Evolutionary conservation across 2,329 filamentous ascomycete species (phyloP), one percentile per base, ranked within the genome.

Genomic region (Ceratocystis albifundus): DNA sequence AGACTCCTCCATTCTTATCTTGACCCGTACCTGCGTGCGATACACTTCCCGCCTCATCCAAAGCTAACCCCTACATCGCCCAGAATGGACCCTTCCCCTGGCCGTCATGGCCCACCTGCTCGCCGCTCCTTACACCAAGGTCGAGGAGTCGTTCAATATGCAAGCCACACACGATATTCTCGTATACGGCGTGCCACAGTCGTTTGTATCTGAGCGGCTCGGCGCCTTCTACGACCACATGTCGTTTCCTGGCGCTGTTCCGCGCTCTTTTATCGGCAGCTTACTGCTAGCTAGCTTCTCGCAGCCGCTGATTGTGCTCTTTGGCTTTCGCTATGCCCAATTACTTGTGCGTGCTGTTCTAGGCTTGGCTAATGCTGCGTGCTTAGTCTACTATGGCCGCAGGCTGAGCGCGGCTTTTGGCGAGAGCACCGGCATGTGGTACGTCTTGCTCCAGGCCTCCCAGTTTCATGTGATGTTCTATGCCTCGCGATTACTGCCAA

Each of bases 81-180:
- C 61, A 70, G 69, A 70, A 61, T 72, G 85, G 69, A 76, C 86
- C 62, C 78, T 91, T 67, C 88, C 89, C 0, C 74, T 80, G 1
- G 73, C 87, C 44, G 80, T 89, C 71, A 74, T 88, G 67, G 66
- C 88, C 65, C 89, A 96, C 75, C 84, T 96, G 66, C 72, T 85
- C 69, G 74, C 85, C 28, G 85, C 92, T 10, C 94, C 94, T 0
- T 93, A 95, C 78, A 96, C 92, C 67, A 99, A 99, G 76, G 94
- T 99, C 68, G 94, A 99, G 75, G 94, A 99, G 76, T 97, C 93
- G 0, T 97, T 99, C 82, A 96, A 96, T 75, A 85, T 97, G 67
- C 94, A 99, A 75, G 94, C 94, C 4, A 83, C 86, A 2, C 94
- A 97, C 75, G 94, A 99, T 74, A 88, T 99, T 45, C 76, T 96